Evolutionary conservation across 768 basidiomycete genomes (phyloP), one percentile per base, ranked within the genome.

Genomic region (Podaxis mareebaensis): DNA sequence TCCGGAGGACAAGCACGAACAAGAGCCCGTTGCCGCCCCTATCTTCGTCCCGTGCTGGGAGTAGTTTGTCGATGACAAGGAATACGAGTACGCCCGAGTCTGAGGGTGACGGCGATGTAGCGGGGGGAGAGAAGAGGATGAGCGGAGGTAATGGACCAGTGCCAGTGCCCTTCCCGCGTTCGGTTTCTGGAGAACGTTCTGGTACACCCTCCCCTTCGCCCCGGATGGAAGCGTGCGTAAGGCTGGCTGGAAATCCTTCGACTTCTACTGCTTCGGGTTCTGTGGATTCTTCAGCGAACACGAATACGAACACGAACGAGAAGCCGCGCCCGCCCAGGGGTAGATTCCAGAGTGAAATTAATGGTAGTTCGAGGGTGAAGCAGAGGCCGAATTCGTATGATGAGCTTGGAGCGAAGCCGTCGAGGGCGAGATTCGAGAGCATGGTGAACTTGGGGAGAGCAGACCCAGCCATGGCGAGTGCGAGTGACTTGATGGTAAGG

Each of bases 261-360:
- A 76, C 81, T 30, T 75, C 81, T 5, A 77, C 76, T 13, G 74
- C 78, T 13, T 78, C 83, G 17, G 75, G 79, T 12, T 72, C 78
- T 46, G 76, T 71, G 33, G 73, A 74, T 53, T 76, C 74, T 12
- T 72, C 78, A 44, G 76, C 71, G 33, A 74, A 74, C 53, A 75
- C 74, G n/a, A 72, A 73, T 6, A 70, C 44, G 3, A n/a, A 0
- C 17, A 46, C 70, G 10, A 64, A 68, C 59, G 78, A 83, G 48
- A 76, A 73, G 58, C 79, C 12, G 3, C 52, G 81, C 15, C 68
- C 73, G 26, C 81, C 79, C 46, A 83, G 91, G 22, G 85, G 86
- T 17, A 84, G 90, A 36, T 89, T 91, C 76, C 87, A 90, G 71
- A 91, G 87, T 69, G 91, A 92, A 67, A 76, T 89, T 59, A 89